These are phyloP conservation scores for Diaporthe ampelina DNA, from an alignment of 2,329 filamentous ascomycete genomes.

Conservation along the genomic window DNA sequence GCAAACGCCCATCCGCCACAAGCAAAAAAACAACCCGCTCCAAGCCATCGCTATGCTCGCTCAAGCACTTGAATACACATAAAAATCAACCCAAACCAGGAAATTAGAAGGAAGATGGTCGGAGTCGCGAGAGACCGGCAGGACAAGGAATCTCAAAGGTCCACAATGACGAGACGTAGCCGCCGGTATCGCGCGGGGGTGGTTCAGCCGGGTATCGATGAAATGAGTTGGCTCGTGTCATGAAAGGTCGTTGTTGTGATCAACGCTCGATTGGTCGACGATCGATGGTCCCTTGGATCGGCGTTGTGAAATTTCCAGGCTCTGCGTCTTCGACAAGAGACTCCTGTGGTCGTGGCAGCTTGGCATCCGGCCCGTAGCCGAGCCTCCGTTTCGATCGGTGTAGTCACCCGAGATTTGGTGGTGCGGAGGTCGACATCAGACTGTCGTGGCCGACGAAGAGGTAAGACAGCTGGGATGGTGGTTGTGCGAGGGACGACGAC, in stretches of 20 bases:
- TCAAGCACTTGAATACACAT: constrained; percentile 35
- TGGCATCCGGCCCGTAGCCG: constrained; percentile 42
- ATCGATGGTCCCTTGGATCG: not conserved
- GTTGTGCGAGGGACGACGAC: constrained; percentile 51
- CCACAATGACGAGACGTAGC: constrained; percentile 28
- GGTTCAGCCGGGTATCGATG: constrained; percentile 11
- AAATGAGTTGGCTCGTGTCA: constrained; percentile 12
- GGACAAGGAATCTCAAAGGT: constrained; percentile 3
- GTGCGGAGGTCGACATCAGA: constrained; percentile 56
- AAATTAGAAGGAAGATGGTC: constrained; percentile 25
- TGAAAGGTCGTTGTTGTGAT: constrained; percentile 15
- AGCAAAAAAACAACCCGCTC: not conserved
- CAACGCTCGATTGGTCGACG: constrained; percentile 16
- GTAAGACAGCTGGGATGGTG: constrained; percentile 63
- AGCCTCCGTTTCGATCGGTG: not conserved
- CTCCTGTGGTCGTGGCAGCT: constrained; percentile 37
- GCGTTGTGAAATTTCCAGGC: not conserved
- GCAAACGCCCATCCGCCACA: constrained; percentile 34
- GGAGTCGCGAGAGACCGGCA: constrained; percentile 29
- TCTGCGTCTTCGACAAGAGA: constrained; percentile 39
- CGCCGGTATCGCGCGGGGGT: constrained; percentile 18
- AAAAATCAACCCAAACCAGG: constrained; percentile 16
- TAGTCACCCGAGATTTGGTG: constrained; percentile 45
- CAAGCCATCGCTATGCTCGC: constrained; percentile 41
- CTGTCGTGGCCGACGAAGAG: constrained; percentile 62